Conservation (phyloP, 257 asterid genomes). For the Galeopsis tetrahit region DNA sequence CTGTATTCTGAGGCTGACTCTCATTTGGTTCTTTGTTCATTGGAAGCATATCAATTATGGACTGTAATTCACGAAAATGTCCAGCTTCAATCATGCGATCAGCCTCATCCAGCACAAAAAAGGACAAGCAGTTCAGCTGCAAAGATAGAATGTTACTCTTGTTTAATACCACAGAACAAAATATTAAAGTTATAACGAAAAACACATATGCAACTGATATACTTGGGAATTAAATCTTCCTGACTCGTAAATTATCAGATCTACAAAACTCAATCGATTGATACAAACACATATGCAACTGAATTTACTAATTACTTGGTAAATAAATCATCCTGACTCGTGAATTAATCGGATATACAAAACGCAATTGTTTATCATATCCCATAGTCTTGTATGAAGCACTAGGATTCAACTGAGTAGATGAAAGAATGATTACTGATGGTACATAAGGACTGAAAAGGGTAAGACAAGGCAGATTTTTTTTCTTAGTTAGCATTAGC, state of each 20-base stretch:
- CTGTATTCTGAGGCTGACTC: conserved; percentile 54
- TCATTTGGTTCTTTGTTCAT: conserved; percentile 58
- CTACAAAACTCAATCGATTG: too few relatives aligned
- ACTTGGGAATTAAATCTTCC: conserved; percentile 15
- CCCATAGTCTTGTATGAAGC: background rate
- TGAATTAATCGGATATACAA: background rate
- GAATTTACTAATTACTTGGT: conserved; percentile 2
- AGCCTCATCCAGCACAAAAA: conserved; percentile 98
- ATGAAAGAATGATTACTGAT: background rate
- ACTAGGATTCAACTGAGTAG: background rate
- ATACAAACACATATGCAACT: background rate
- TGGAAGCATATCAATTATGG: conserved; percentile 97
- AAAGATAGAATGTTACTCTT: conserved; percentile 31
- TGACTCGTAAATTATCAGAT: background rate
- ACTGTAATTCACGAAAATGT: conserved; percentile 92
- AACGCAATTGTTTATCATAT: background rate
- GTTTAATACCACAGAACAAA: background rate
- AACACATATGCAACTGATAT: conserved; percentile 7
- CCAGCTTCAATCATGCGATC: conserved; percentile 98
- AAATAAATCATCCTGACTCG: conserved; percentile 8
- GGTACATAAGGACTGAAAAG: conserved; percentile 1
- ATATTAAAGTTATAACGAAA: conserved; percentile 12
- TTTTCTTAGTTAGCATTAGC: background rate
- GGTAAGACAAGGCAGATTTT: background rate
- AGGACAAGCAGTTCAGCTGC: conserved; percentile 93